A percentile compares a stretch with the other conserved stretches of the same genome.
Conservation (phyloP, 306 rosid genomes). For the Astragalus glycyphyllos region DNA sequence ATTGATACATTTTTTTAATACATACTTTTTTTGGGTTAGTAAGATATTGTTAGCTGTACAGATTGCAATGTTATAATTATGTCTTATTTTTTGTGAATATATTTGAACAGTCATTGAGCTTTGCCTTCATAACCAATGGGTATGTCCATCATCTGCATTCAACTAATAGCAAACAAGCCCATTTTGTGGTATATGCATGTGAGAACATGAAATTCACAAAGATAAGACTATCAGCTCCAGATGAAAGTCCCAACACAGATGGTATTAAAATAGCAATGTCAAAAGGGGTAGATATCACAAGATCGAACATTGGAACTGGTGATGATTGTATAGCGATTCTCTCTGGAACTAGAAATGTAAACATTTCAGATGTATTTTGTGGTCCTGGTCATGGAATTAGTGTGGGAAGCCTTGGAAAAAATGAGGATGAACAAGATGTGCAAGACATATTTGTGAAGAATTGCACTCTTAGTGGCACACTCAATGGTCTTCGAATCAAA, state of each 20-base stretch:
- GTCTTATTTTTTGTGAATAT: not conserved
- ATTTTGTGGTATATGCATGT: constrained; percentile 53
- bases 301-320: constrained; percentile 47
- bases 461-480: constrained; percentile 51
- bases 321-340: constrained; percentile 70
- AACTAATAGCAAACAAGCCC: constrained; percentile 55
- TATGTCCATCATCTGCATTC: constrained; percentile 54
- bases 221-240: constrained; percentile 50
- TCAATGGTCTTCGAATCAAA: constrained; percentile 68
- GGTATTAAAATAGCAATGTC: constrained; percentile 69
- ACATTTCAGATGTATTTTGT: constrained; percentile 47
- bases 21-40: too few species aligned
- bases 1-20: too few species aligned
- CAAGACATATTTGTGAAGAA: constrained; percentile 49
- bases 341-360: constrained; percentile 46
- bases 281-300: constrained; percentile 35
- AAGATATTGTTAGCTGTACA: not conserved
- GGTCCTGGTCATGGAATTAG: constrained; percentile 87
- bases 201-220: constrained; percentile 45
- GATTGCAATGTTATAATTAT: not conserved
- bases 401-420: constrained; percentile 64
- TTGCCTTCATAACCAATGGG: constrained; percentile 58
- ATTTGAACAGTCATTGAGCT: constrained; percentile 53
- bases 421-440: constrained; percentile 45
- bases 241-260: constrained; percentile 68